A percentile compares a stretch with the other conserved stretches of the same genome.
These are phyloP conservation scores for Argentina anserina DNA, from an alignment of 306 rosid genomes.

Conservation along the genomic window DNA sequence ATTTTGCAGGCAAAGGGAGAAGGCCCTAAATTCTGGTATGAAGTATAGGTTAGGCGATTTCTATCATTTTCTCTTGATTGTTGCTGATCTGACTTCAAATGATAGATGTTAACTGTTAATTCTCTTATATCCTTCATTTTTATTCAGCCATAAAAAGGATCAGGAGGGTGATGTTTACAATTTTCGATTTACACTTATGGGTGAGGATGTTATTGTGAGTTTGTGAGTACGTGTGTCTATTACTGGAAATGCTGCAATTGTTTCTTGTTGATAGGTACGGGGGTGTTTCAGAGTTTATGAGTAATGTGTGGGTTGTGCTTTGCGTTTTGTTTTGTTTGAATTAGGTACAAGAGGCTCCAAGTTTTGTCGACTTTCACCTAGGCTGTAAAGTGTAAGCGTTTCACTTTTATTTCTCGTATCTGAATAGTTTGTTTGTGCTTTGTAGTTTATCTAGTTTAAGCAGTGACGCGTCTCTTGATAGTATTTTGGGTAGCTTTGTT, in stretches of 20 bases:
- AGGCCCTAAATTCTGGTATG: slow-evolving; percentile 60
- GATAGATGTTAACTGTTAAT: slow-evolving; percentile 1
- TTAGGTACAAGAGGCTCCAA: slow-evolving; percentile 93
- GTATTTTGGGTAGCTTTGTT: too few species aligned
- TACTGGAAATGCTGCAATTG: not conserved
- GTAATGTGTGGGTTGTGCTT: not conserved
- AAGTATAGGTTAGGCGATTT: too few species aligned
- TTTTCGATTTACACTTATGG: slow-evolving; percentile 83
- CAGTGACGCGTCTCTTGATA: too few species aligned
- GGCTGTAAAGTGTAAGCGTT: too few species aligned
- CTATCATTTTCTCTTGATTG: slow-evolving; percentile 1
- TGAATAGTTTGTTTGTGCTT: too few species aligned
- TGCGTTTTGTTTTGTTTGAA: slow-evolving; percentile 6
- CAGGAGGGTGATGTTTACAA: slow-evolving; percentile 75
- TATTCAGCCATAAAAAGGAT: slow-evolving; percentile 47
- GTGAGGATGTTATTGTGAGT: slow-evolving; percentile 45
- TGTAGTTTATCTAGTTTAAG: too few species aligned
- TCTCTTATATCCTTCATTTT: slow-evolving; percentile 10
- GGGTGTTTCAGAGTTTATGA: not conserved
- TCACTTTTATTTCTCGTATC: too few species aligned
- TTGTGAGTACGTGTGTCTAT: not conserved
- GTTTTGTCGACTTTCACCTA: slow-evolving; percentile 93
- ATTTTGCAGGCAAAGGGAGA: slow-evolving; percentile 56
- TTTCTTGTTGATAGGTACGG: not conserved
- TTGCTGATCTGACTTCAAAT: not conserved